Conservation (phyloP, 1,284 basidiomycete species). For the Trichosporon asahii region DNA sequence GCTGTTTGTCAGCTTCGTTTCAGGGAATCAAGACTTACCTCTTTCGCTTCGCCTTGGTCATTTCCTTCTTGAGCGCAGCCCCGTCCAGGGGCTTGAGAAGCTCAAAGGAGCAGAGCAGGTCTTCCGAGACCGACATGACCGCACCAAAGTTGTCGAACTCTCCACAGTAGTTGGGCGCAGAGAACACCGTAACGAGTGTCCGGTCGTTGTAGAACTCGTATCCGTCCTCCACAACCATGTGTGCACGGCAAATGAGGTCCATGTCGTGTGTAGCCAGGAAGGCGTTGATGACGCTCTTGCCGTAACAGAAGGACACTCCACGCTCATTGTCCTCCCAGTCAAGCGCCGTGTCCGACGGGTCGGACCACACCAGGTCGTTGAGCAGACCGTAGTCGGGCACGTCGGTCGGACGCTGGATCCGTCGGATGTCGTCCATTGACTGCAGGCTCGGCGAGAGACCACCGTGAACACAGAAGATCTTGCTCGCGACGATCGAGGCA, state of each 20-base stretch:
- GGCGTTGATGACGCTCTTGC: conserved; percentile 94
- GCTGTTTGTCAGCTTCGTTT: conserved; percentile 26
- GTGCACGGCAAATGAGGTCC: conserved; percentile 98
- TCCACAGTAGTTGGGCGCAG: conserved; percentile 69
- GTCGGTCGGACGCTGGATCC: conserved; percentile 97
- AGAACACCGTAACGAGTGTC: conserved; percentile 97
- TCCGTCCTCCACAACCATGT: conserved; percentile 99
- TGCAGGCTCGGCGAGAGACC: conserved; percentile 96
- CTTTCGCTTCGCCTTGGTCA: conserved; percentile 98
- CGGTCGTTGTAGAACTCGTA: conserved; percentile 99
- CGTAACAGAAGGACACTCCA: conserved; percentile 99
- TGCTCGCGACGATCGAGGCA: conserved; percentile 96
- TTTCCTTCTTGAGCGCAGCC: conserved; percentile 92
- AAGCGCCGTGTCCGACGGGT: conserved; percentile 93
- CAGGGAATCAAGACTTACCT: conserved; percentile 57
- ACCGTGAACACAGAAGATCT: conserved; percentile 99
- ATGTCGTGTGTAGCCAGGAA: conserved; percentile 81
- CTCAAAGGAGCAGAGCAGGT: conserved; percentile 95
- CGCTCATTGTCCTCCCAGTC: conserved; percentile 99
- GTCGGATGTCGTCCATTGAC: conserved; percentile 98
- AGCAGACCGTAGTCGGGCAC: conserved; percentile 98
- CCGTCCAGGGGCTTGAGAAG: conserved; percentile 93
- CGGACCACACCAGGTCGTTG: conserved; percentile 97
- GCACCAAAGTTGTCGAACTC: conserved; percentile 88
- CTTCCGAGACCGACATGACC: conserved; percentile 84